Conservation (phyloP, 1,284 basidiomycete species). For the Gymnopus androsaceus region DNA sequence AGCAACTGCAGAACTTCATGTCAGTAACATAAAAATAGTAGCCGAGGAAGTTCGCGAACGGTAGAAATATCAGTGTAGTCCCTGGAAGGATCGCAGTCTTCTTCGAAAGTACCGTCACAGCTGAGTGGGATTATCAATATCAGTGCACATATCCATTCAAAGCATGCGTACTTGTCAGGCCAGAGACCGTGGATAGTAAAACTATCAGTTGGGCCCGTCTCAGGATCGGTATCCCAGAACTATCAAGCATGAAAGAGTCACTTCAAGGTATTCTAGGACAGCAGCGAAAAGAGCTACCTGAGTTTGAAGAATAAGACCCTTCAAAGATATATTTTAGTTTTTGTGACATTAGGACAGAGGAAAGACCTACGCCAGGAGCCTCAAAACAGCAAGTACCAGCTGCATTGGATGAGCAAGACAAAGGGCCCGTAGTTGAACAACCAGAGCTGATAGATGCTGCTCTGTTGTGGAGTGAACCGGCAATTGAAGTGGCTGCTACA, state of each 20-base stretch:
- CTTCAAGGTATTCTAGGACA: neutral
- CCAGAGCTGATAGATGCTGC: constrained; percentile 34
- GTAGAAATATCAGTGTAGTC: constrained; percentile 58
- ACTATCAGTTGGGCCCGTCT: constrained; percentile 63
- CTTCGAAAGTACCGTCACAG: constrained; percentile 68
- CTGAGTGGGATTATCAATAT: constrained; percentile 33
- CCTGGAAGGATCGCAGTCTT: constrained; percentile 69
- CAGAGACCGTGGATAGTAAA: constrained; percentile 81
- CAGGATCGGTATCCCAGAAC: constrained; percentile 67
- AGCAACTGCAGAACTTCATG: constrained; percentile 52
- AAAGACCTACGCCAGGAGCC: constrained; percentile 43
- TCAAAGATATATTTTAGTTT: neutral
- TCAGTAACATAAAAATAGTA: constrained; percentile 1
- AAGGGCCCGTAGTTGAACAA: constrained; percentile 41
- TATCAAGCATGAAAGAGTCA: constrained; percentile 23
- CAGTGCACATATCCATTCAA: neutral
- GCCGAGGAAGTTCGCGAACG: constrained; percentile 39
- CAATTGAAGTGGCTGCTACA: neutral
- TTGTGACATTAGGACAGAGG: neutral
- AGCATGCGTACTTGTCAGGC: constrained; percentile 60
- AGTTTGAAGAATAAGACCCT: constrained; percentile 67
- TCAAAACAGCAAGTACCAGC: constrained; percentile 55
- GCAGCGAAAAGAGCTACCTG: constrained; percentile 40
- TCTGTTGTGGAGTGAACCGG: constrained; percentile 10
- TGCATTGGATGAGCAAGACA: constrained; percentile 45